Base-by-base conservation (phyloP, 208 protist genomes). In the Trypanosoma caninum region DNA sequence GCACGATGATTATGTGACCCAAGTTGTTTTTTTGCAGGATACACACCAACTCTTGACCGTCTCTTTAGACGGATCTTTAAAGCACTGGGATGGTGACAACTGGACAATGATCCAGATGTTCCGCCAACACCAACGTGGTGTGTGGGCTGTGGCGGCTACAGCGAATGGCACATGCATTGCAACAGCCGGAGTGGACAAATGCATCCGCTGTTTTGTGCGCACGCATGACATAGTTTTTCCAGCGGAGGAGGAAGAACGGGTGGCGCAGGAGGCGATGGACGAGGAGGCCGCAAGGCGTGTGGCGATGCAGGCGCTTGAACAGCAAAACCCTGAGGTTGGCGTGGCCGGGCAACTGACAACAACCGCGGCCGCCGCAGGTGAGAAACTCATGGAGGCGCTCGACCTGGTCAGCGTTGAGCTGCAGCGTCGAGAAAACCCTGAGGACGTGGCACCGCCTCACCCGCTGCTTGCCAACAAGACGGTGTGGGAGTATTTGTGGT, bases 71-170 rank as follows among this genome's bases (percentile, higher is more conserved):
- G 81, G 92, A 30, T 75, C 78, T 3, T 69, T 99, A 8, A 99
- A 98, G 67, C 97, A 97, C 67, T 99, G 98, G 98, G 99, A 99
- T 76, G 97, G 81, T 31, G 98, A 99, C 69, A 96, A 97, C 56
- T 97, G 84, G 75, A 85, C 84, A 23, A 87, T 88, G 70, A 76
- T 98, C 18, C 91, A 97, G 65, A 75, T 94, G 40, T 78, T 84
- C 45, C 76, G 78, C 4, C 81, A 84, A 57, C 85, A 94, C 64
- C 81, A 89, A 60, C 83, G 82, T 37, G 89, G 84, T 4, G 52
- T 97, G 18, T 95, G 87, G 87, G 44, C 74, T 1, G 53, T 89
- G 3, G 75, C 78, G 16, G 77, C 74, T 9, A 89, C 84, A 7
- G 37, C 56, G 16, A 94, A 97, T 72, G 73, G 84, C 54, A 91